phyloP scores from a whole-genome alignment of 129 eudicot species.

The Gnaphalium uliginosum region DNA sequence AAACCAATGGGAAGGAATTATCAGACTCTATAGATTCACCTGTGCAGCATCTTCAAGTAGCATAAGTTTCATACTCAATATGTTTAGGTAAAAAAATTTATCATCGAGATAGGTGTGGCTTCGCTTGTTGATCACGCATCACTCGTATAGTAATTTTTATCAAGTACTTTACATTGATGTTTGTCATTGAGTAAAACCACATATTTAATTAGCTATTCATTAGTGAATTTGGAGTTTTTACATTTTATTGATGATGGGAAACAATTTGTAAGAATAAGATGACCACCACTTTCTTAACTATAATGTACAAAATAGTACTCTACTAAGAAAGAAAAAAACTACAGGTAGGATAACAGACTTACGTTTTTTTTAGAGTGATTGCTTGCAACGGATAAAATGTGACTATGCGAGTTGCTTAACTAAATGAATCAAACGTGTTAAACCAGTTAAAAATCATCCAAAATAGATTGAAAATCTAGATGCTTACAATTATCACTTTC shows the following conservation, averaged over 20 bases:
- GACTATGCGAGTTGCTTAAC: background rate
- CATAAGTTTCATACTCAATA: background rate
- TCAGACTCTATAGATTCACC: conserved; percentile 28
- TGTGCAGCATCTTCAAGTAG: conserved; percentile 21
- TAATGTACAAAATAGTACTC: background rate
- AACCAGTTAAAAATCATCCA: background rate
- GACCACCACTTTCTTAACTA: background rate
- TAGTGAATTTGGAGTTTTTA: background rate
- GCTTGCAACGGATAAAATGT: background rate
- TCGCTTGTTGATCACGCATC: background rate
- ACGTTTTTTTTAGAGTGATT: background rate
- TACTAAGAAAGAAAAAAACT: background rate
- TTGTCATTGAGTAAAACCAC: background rate
- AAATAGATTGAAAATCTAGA: too few relatives aligned
- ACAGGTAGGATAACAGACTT: background rate
- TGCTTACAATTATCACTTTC: too few relatives aligned
- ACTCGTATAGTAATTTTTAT: background rate
- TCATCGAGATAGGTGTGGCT: background rate
- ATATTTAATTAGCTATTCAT: background rate
- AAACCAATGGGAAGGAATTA: conserved; percentile 57
- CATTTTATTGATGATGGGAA: background rate
- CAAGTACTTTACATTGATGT: background rate
- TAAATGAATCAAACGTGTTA: background rate
- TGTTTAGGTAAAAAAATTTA: background rate
- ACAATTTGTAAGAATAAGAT: background rate